Conservation (phyloP, 73 alveolate species). For the Halteria grandinella region DNA sequence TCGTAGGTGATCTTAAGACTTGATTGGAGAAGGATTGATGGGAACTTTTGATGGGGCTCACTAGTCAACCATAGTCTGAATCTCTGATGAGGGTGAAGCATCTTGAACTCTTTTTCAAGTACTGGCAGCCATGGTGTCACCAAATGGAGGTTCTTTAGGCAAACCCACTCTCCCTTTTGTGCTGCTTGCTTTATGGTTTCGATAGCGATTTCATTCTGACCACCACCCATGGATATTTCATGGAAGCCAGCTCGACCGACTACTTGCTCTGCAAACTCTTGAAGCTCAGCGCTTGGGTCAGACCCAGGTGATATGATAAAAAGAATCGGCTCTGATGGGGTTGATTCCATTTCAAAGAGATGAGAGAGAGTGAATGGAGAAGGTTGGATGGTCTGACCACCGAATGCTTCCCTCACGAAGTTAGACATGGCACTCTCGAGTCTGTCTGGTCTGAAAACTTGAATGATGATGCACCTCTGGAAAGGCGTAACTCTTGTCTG, state of each 20-base stretch:
- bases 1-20: constrained; percentile 98
- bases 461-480: constrained; percentile 94
- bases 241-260: constrained; percentile 97
- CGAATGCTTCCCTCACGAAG: constrained; percentile 96
- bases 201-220: constrained; percentile 97
- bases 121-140: constrained; percentile 99
- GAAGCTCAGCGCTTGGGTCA: constrained; percentile 99
- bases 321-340: constrained; percentile 91
- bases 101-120: constrained; percentile 97
- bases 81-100: constrained; percentile 92
- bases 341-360: constrained; percentile 89
- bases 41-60: constrained; percentile 99
- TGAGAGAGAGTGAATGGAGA: constrained; percentile 92
- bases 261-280: constrained; percentile 96
- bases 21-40: constrained; percentile 97
- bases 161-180: constrained; percentile 99
- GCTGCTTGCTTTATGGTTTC: constrained; percentile 96
- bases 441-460: constrained; percentile 99
- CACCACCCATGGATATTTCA: constrained; percentile 99
- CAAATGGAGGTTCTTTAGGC: constrained; percentile 98
- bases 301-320: constrained; percentile 99
- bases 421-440: constrained; percentile 96
- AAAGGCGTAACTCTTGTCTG: constrained; percentile 87
- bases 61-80: constrained; percentile 99
- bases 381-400: constrained; percentile 94